Evolutionary conservation across 768 basidiomycete species (phyloP).

Genomic region (Boletus vermiculosoides): DNA sequence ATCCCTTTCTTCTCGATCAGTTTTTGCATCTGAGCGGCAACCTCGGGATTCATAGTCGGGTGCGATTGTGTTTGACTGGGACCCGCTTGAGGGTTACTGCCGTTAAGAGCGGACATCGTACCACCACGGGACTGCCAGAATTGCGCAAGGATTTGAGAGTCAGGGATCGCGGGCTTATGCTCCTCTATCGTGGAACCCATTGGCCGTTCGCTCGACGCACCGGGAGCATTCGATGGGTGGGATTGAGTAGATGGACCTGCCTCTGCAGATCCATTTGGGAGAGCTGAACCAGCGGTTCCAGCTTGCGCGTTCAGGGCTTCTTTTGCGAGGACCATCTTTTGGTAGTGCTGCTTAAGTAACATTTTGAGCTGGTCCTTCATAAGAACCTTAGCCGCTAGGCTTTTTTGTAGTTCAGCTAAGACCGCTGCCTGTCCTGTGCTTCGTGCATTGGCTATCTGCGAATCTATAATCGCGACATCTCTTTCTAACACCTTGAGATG

Average conservation of each 20-base stretch:
- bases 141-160: slow-evolving; percentile 27
- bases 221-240: slow-evolving; percentile 5
- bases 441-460: slow-evolving; percentile 14
- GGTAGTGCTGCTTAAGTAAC: slow-evolving; percentile 17
- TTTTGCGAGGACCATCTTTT: slow-evolving; percentile 11
- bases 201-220: slow-evolving; percentile 5
- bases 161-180: slow-evolving; percentile 16
- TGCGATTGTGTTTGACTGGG: slow-evolving; percentile 12
- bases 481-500: slow-evolving; percentile 18
- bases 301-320: slow-evolving; percentile 8
- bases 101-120: slow-evolving; percentile 1
- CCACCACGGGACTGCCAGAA: slow-evolving; percentile 32
- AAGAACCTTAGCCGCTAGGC: slow-evolving; percentile 2
- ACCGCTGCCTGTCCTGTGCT: slow-evolving; percentile 16
- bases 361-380: slow-evolving; percentile 12
- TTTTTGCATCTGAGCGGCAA: slow-evolving; percentile 48
- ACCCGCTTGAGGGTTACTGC: slow-evolving; percentile 15
- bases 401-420: slow-evolving; percentile 15
- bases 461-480: slow-evolving; percentile 16
- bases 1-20: slow-evolving; percentile 45
- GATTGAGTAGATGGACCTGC: slow-evolving; percentile 13
- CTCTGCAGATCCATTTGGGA: slow-evolving; percentile 6
- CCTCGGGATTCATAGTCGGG: slow-evolving; percentile 6
- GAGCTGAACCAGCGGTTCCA: neutral
- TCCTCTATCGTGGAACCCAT: slow-evolving; percentile 16